These are phyloP conservation scores for Phyllosticta capitalensis DNA, from an alignment of 2,329 filamentous ascomycete genomes.

Conservation along the genomic window DNA sequence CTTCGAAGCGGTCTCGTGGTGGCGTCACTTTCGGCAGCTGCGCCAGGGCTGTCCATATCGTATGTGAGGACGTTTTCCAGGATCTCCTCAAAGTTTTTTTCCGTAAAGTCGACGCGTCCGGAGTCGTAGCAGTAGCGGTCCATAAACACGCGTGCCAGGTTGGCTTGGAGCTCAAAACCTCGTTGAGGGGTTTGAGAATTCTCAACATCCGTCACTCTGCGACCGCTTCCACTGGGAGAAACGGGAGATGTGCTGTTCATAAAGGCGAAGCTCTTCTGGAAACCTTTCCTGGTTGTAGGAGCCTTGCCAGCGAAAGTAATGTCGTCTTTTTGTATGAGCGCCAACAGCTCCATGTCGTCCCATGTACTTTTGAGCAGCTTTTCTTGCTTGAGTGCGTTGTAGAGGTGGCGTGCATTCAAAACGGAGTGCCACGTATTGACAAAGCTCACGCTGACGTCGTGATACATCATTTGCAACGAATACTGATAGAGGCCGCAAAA, in stretches of 20 bases:
- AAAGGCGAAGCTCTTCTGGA: neutral
- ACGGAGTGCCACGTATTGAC: slow-evolving; percentile 34
- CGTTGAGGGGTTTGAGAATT: too few relatives aligned
- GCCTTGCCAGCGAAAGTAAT: neutral
- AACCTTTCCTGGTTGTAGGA: neutral
- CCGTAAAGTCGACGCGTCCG: neutral
- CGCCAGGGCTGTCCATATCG: too few relatives aligned
- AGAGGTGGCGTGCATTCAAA: slow-evolving; percentile 31
- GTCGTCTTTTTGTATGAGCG: neutral
- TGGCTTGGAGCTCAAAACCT: neutral
- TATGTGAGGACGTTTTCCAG: neutral
- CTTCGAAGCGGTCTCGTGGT: too few relatives aligned
- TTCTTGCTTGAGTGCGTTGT: slow-evolving; percentile 27
- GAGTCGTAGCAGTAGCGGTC: neutral
- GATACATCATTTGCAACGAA: slow-evolving; percentile 22
- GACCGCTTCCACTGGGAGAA: neutral
- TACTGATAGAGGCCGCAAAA: slow-evolving; percentile 31
- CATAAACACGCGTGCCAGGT: neutral
- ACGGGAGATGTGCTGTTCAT: neutral
- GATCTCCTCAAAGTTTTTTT: neutral
- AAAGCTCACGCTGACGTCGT: slow-evolving; percentile 26
- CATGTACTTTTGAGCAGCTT: neutral
- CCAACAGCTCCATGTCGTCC: neutral
- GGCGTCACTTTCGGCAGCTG: neutral
- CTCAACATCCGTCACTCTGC: neutral